These are phyloP conservation scores for Acanthamoeba sp. DNA, from an alignment of 208 protist genomes.

Conservation along the genomic window DNA sequence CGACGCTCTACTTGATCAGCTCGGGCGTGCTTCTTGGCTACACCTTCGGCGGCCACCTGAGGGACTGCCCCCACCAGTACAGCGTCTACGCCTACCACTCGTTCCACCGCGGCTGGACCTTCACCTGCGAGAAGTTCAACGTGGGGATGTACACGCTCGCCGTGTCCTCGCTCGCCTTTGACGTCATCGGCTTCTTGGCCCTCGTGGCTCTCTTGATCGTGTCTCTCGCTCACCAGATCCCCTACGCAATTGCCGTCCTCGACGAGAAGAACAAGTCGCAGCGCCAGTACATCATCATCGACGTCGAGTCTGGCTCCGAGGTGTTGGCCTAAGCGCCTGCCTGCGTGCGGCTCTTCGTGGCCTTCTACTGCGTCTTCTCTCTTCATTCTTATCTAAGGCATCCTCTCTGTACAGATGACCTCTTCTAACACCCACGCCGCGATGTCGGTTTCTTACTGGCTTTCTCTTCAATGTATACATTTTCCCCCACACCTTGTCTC, in stretches of 20 bases:
- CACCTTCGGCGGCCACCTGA: slow-evolving; percentile 2
- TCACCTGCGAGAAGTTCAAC: slow-evolving; percentile 65
- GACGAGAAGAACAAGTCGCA: neutral
- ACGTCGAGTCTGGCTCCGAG: neutral
- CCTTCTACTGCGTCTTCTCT: too few species aligned
- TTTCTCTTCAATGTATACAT: neutral
- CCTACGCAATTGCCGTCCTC: neutral
- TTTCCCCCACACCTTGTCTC: too few species aligned
- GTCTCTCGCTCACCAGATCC: neutral
- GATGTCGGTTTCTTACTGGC: neutral
- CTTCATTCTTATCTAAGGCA: too few species aligned
- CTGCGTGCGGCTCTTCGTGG: too few species aligned
- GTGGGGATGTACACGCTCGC: slow-evolving; percentile 17
- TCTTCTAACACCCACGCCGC: neutral
- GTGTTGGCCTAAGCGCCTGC: neutral
- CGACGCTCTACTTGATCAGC: slow-evolving; percentile 30
- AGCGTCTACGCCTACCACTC: slow-evolving; percentile 40
- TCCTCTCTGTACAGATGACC: too few species aligned
- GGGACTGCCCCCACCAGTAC: slow-evolving; percentile 59
- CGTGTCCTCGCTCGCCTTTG: neutral
- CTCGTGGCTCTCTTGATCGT: neutral
- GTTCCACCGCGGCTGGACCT: slow-evolving; percentile 54
- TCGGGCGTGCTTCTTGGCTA: neutral
- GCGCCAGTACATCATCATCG: neutral
- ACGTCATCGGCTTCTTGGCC: neutral